A percentile compares a stretch with the other conserved stretches of the same genome.
These are phyloP conservation scores for Gymnopus androsaceus DNA, from an alignment of 1,284 basidiomycete genomes.

Conservation along the genomic window DNA sequence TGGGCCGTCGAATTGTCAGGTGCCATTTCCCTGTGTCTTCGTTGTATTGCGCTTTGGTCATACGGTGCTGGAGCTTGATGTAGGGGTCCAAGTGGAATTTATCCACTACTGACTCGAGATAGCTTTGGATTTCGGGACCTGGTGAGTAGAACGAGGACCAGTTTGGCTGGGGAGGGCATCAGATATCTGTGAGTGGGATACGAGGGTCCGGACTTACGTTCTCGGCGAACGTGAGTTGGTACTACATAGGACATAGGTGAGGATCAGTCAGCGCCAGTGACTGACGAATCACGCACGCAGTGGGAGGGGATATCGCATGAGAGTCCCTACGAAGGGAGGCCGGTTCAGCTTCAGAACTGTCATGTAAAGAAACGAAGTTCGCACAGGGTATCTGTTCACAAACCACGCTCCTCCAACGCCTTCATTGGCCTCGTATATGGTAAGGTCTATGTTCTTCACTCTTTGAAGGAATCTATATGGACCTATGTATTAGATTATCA, in stretches of 20 bases:
- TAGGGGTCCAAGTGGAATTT: conserved; percentile 57
- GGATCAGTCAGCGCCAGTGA: background rate
- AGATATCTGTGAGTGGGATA: background rate
- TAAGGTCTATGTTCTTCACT: conserved; percentile 53
- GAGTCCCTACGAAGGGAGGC: conserved; percentile 40
- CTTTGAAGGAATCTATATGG: conserved; percentile 50
- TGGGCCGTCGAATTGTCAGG: conserved; percentile 46
- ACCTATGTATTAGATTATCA: too few relatives aligned
- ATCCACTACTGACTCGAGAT: conserved; percentile 55
- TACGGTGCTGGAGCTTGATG: conserved; percentile 56
- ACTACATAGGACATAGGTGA: conserved; percentile 36
- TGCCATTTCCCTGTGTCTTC: conserved; percentile 55
- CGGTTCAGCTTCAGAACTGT: background rate
- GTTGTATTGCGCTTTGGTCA: conserved; percentile 52
- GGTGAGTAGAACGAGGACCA: conserved; percentile 64
- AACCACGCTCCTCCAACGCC: conserved; percentile 65
- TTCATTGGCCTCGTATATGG: conserved; percentile 61
- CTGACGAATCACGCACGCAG: conserved; percentile 32
- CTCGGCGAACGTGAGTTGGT: conserved; percentile 58
- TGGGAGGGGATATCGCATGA: conserved; percentile 61
- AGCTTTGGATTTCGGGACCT: conserved; percentile 56
- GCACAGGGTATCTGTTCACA: conserved; percentile 41
- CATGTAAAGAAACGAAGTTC: conserved; percentile 5
- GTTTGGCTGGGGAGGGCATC: conserved; percentile 38
- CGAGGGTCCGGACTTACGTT: conserved; percentile 37